Base-by-base conservation (phyloP, 345 rosid genomes). In the Salix udensis region DNA sequence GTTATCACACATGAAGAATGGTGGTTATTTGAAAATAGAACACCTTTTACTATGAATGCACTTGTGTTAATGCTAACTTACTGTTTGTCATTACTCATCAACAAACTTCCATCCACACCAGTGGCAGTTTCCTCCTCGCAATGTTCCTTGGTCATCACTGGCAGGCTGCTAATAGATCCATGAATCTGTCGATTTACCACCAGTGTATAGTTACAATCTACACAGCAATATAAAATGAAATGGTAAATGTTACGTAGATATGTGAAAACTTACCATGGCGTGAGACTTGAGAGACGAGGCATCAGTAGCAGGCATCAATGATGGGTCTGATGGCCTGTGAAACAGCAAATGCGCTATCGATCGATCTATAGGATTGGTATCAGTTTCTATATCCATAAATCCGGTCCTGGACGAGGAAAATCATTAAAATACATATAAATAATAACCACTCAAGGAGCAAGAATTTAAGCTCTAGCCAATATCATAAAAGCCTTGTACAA, bases 301-400 rank as follows among this genome's bases (percentile, higher is more conserved):
- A 68, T 86, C 82, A 15, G 65, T 84, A 19, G 82, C 73, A n/a
- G 88, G 84, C 76, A 82, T 36, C 39, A 77, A 60, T 16, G 94
- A 88, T 18, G 85, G 84, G 81, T 91, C 93, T 11, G 89, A 81
- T 14, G 98, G 96, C 76, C 97, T 87, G 85, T 94, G 98, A 80
- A 94, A 94, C 83, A 94, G 85, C 21, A 94, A 73, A 81, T 94
- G 98, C 21, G 98, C 98, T 71, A 94, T 88, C 61, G 98, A 89
- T 77, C 98, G 91, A 82, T 94, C 98, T 72, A 94, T 94, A 39
- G 98, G 98, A 81, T 94, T 94, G 58, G 96, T 92, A 78, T 89
- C 90, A 67, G 98, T 92, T 86, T 94, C 96, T 18, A 92, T 86
- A 79, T 88, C 98, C 83, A 91, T 79, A 79, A 86, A 90, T 42